Conservation (phyloP, 2,329 filamentous ascomycete species). For the Fusarium temperatum region DNA sequence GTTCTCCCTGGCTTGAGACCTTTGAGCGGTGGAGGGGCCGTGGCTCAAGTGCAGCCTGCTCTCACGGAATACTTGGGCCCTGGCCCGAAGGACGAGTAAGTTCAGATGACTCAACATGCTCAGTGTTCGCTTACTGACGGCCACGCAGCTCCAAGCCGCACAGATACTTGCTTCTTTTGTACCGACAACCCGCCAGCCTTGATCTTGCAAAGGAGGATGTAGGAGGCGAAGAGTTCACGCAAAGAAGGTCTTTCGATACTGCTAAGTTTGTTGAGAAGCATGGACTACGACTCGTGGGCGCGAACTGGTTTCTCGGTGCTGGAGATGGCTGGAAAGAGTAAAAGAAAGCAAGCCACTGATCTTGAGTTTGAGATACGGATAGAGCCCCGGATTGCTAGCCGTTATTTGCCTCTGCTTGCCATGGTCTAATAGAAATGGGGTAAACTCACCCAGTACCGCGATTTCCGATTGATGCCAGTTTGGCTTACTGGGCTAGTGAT, state of each 20-base stretch:
- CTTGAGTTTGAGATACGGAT: neutral
- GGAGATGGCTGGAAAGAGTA: conserved; percentile 54
- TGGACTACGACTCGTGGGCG: conserved; percentile 50
- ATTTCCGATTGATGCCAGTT: neutral
- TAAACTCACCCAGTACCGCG: neutral
- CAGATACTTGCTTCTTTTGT: conserved; percentile 57
- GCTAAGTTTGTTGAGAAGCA: conserved; percentile 51
- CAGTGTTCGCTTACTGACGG: neutral
- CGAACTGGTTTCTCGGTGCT: conserved; percentile 58
- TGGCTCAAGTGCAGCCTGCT: conserved; percentile 44
- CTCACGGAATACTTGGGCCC: conserved; percentile 56
- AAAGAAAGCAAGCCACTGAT: neutral
- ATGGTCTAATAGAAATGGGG: neutral
- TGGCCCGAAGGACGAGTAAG: conserved; percentile 57
- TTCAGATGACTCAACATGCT: neutral
- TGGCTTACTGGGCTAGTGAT: neutral
- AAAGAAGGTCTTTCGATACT: conserved; percentile 54
- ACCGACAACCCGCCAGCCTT: conserved; percentile 50
- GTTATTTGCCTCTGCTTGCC: neutral
- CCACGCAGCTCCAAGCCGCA: conserved; percentile 56
- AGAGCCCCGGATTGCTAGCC: neutral
- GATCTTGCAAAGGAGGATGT: conserved; percentile 52
- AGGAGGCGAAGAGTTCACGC: conserved; percentile 57
- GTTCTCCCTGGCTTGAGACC: conserved; percentile 55
- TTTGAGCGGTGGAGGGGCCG: conserved; percentile 29